phyloP scores from a whole-genome alignment of 2,329 filamentous ascomycete genomes.

The Dendryphion nanum region DNA sequence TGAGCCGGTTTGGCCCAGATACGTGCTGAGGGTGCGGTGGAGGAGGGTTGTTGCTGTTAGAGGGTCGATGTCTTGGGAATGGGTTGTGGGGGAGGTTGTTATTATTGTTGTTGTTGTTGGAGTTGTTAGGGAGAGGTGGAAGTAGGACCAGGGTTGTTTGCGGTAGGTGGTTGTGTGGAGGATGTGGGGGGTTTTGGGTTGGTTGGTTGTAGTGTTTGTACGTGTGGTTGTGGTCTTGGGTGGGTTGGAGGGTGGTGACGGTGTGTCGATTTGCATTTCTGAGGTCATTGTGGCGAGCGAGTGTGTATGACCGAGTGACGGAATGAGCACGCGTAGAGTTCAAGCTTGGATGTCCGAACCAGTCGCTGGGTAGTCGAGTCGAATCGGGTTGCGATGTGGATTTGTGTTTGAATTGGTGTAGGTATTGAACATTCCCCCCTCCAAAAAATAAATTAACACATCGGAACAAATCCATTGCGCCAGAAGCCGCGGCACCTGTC shows the following conservation, averaged over 20 bases:
- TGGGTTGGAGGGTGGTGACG: background rate
- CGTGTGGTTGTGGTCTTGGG: conserved; percentile 4
- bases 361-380: too few relatives aligned
- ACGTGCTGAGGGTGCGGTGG: conserved; percentile 62
- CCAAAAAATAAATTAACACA: too few relatives aligned
- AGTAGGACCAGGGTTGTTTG: conserved; percentile 40
- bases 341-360: too few relatives aligned
- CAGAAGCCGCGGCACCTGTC: too few relatives aligned
- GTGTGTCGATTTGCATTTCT: background rate
- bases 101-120: conserved; percentile 6
- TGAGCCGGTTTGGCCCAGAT: conserved; percentile 67
- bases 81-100: conserved; percentile 2
- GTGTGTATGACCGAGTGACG: too few relatives aligned
- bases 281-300: too few relatives aligned
- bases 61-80: conserved; percentile 50
- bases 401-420: too few relatives aligned
- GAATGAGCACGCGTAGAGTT: too few relatives aligned
- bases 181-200: conserved; percentile 19
- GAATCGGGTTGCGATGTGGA: too few relatives aligned
- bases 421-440: too few relatives aligned
- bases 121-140: conserved; percentile 40
- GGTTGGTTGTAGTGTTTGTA: conserved; percentile 7
- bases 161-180: conserved; percentile 40
- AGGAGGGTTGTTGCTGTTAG: conserved; percentile 64
- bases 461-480: too few relatives aligned